These are phyloP conservation scores for Paecilomyces sp. DNA, from an alignment of 2,329 filamentous ascomycete species.

Conservation along the genomic window DNA sequence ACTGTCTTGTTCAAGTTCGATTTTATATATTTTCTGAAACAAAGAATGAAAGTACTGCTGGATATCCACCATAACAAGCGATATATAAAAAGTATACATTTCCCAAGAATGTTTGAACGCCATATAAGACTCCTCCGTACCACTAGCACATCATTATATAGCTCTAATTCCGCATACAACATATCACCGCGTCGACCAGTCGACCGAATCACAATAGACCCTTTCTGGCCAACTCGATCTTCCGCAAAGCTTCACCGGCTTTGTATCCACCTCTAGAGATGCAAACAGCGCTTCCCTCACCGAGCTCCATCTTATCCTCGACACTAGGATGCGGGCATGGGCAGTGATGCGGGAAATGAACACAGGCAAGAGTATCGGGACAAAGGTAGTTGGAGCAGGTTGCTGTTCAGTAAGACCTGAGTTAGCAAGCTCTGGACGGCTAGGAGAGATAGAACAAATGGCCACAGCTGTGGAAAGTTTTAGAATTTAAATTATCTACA, in stretches of 20 bases:
- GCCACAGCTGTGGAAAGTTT: neutral
- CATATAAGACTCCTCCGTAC: neutral
- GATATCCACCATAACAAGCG: neutral
- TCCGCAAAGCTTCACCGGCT: conserved; percentile 39
- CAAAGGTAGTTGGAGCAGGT: conserved; percentile 90
- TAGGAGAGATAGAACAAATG: conserved; percentile 4
- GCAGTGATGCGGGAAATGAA: conserved; percentile 94
- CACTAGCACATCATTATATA: neutral
- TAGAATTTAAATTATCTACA: neutral
- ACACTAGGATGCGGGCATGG: conserved; percentile 74
- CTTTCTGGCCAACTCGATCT: conserved; percentile 45
- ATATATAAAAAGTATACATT: neutral
- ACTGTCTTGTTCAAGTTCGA: too few species aligned
- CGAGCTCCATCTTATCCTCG: conserved; percentile 68
- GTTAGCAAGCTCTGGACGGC: conserved; percentile 10
- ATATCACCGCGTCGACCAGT: neutral
- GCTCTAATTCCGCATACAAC: neutral
- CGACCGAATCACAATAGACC: conserved; percentile 35
- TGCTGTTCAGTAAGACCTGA: conserved; percentile 42
- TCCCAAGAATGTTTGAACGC: neutral
- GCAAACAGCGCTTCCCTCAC: conserved; percentile 42
- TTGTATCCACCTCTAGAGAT: conserved; percentile 43
- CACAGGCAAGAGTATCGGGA: conserved; percentile 87
- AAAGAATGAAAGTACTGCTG: neutral
- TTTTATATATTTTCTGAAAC: too few species aligned